Evolutionary conservation across 345 rosid genomes (phyloP), one percentile per base, ranked within the genome.

Genomic region (Nephelium lappaceum): DNA sequence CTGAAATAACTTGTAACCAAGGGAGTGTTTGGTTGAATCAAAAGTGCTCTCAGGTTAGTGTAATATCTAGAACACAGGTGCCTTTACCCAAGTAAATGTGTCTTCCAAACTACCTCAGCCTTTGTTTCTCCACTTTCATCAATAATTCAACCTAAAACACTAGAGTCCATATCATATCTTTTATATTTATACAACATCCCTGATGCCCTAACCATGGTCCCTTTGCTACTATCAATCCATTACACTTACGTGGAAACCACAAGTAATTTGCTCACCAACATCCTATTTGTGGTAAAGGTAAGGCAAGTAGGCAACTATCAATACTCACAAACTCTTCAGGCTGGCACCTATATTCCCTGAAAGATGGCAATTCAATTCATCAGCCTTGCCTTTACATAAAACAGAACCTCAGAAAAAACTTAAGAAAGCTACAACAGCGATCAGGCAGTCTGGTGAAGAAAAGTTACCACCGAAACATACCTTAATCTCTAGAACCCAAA

Each of bases 361-460:
- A 53, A 60, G 8, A 53, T n/a, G 16, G 23, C 24, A 57, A 72
- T 60, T 39, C n/a, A 24, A 73, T 72, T 58, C 21, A 73, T 58
- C 41, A 23, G 55, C 41, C 68, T 61, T 21, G 16, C 9, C 36
- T 60, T 39, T 18, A 60, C 24, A 60, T 36, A 57, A 8, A 14
- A 53, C 18, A 53, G 10, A 53, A 14, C 60, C n/a, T 45, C 9
- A 45, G 16, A 15, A 58, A 5, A 11, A 72, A 53, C 0, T 72
- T 36, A 0, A 31, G 21, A 72, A 4, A 60, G 23, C 43, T 18
- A 45, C 60, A 27, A 11, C 31, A 21, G 31, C 23, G 67, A 8
- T 36, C 6, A 21, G 38, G 47, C 66, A 53, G 25, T 12, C 64
- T 7, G 11, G 57, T 51, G 51, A 66, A 66, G 31, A 65, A 73